These are phyloP conservation scores for Lactarius sp. DNA, from an alignment of 768 basidiomycete genomes.

Conservation along the genomic window DNA sequence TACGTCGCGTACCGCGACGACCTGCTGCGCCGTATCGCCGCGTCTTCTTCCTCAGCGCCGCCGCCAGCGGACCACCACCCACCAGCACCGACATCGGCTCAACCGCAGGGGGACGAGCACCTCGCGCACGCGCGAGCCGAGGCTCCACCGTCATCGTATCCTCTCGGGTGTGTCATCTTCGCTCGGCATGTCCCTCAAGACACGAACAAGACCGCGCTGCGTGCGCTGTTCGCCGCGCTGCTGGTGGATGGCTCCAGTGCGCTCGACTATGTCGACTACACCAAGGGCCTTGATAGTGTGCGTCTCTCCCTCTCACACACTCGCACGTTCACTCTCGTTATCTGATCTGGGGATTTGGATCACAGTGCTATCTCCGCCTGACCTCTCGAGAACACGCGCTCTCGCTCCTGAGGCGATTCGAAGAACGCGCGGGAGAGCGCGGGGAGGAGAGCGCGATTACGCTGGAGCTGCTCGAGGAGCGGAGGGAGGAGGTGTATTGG, in stretches of 20 bases:
- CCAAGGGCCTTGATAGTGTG: constrained; percentile 71
- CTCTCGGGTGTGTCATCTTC: constrained; percentile 63
- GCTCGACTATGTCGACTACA: constrained; percentile 77
- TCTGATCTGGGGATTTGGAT: background rate
- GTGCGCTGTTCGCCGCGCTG: constrained; percentile 50
- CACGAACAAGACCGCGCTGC: constrained; percentile 80
- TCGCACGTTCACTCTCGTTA: no score
- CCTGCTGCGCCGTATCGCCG: constrained; percentile 40
- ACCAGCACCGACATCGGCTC: background rate
- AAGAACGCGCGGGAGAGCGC: background rate
- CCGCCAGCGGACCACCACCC: background rate
- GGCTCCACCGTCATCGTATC: constrained; percentile 31
- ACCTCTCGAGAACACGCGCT: constrained; percentile 45
- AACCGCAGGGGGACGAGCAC: background rate
- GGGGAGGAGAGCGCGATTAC: constrained; percentile 32
- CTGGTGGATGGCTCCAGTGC: constrained; percentile 31
- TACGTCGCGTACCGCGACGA: constrained; percentile 59
- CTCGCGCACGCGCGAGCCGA: background rate
- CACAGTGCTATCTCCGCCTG: constrained; percentile 68
- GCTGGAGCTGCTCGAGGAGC: constrained; percentile 57
- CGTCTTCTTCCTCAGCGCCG: background rate
- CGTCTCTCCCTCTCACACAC: constrained; percentile 23
- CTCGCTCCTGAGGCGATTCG: constrained; percentile 45
- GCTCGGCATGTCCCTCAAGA: constrained; percentile 64
- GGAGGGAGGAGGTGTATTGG: constrained; percentile 69